Evolutionary conservation across 2,329 filamentous ascomycete species (phyloP), one percentile per base, ranked within the genome.

Genomic region (Beauveria australis): DNA sequence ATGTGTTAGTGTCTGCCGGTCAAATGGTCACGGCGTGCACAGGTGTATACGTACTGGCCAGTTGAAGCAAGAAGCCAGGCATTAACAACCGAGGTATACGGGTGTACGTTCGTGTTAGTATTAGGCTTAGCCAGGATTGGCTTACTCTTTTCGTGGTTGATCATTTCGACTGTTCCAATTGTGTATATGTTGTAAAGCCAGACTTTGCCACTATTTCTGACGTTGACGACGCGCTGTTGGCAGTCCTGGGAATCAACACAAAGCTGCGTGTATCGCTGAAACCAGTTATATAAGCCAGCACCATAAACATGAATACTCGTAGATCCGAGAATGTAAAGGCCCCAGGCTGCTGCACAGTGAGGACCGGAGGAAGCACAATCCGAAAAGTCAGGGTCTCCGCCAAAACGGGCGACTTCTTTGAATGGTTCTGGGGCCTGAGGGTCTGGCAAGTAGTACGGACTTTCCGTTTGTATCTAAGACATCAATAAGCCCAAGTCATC

Each of bases 281-380:
- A 70, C 64, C 64, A 69, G 26, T 57, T 65, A 41, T 69, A 69
- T n/a, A 68, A 12, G 1, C 67, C 68, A 1, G 67, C 68, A 26
- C 65, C 63, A 4, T 62, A 63, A 26, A 70, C 61, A 3, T 58
- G 58, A 8, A 70, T 53, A 40, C 64, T 61, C 1, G 48, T 54
- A 1, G 61, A 62, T 1, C 47, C 52, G 12, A 28, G 26, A 16
- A 68, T 60, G 6, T 60, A 62, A 3, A 66, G 48, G 9, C 57
- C 61, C 65, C 66, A 69, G 3, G 63, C 60, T 8, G 59, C 59
- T 30, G 63, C 59, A 49, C 67, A 68, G 30, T 63, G 53, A 28
- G 24, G 22, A 7, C 24, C 9, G 14, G 41, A 40, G 7, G 51
- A 19, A 8, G 48, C 19, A 47, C 65, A 67, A 9, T 59, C 26